Evolutionary conservation across 2,329 filamentous ascomycete species (phyloP).

Genomic region (Pyrenochaeta sp.): DNA sequence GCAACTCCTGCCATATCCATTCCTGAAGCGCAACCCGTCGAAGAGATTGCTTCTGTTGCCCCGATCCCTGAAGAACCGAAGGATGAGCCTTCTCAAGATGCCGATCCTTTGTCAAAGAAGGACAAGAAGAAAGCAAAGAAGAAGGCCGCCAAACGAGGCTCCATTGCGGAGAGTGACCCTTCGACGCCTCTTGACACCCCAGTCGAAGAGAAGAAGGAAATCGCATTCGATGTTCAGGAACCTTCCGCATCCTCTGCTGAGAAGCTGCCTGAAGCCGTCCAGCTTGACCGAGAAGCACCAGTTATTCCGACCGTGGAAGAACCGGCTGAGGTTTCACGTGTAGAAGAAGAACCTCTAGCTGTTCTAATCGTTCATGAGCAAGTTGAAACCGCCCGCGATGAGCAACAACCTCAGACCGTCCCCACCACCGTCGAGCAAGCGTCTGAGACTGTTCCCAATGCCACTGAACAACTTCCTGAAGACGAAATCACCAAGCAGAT

Average conservation of each 20-base stretch:
- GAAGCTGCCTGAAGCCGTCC: constrained; percentile 11
- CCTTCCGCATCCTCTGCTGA: background rate
- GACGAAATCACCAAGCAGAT: constrained; percentile 1
- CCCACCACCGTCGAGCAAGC: background rate
- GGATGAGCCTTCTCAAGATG: background rate
- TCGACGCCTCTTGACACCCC: constrained; percentile 9
- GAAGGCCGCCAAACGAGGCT: constrained; percentile 14
- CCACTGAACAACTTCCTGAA: background rate
- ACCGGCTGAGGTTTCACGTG: constrained; percentile 4
- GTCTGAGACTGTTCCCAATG: background rate
- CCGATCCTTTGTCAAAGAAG: constrained; percentile 17
- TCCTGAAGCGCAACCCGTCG: background rate
- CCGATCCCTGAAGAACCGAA: too few relatives aligned
- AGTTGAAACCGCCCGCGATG: background rate
- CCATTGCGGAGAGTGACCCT: constrained; percentile 7
- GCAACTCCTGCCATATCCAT: background rate
- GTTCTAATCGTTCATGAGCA: background rate
- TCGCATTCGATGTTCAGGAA: constrained; percentile 1
- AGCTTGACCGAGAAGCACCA: background rate
- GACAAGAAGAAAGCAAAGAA: constrained; percentile 21
- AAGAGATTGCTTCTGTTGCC: too few relatives aligned
- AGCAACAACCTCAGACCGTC: background rate
- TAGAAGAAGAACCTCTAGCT: background rate
- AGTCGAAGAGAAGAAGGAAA: constrained; percentile 10
- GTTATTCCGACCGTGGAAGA: background rate